Evolutionary conservation across 805 yeast genomes (phyloP).

Genomic region (Candida tallmaniae): DNA sequence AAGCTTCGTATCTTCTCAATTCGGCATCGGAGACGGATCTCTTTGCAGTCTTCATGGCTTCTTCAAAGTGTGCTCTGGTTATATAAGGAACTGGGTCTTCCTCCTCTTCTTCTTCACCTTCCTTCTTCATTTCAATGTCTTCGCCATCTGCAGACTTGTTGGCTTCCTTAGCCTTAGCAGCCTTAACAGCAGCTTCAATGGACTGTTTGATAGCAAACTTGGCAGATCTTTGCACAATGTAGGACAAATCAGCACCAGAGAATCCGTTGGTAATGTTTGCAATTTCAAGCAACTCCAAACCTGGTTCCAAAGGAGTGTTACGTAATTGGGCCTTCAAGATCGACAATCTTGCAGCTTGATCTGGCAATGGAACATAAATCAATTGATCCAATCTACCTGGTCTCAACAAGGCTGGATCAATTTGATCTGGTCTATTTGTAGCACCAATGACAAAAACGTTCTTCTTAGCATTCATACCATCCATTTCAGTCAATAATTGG

Average conservation of each 20-base stretch:
- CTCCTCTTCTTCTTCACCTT: slow-evolving; percentile 57
- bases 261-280: slow-evolving; percentile 95
- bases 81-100: slow-evolving; percentile 96
- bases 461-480: slow-evolving; percentile 99
- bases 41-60: slow-evolving; percentile 99
- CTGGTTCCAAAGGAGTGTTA: slow-evolving; percentile 98
- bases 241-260: slow-evolving; percentile 98
- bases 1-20: slow-evolving; percentile 97
- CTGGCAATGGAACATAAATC: slow-evolving; percentile 98
- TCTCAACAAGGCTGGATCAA: slow-evolving; percentile 96
- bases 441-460: slow-evolving; percentile 99
- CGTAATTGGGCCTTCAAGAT: slow-evolving; percentile 94
- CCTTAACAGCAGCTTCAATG: slow-evolving; percentile 66
- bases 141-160: slow-evolving; percentile 14
- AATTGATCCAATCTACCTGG: slow-evolving; percentile 99
- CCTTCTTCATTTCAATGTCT: slow-evolving; percentile 48
- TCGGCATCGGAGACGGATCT: slow-evolving; percentile 97
- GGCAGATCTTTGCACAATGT: slow-evolving; percentile 97
- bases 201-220: slow-evolving; percentile 98
- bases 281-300: slow-evolving; percentile 79
- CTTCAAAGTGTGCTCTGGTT: slow-evolving; percentile 91
- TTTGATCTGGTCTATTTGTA: slow-evolving; percentile 98
- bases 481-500: slow-evolving; percentile 96
- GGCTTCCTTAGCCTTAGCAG: slow-evolving; percentile 30
- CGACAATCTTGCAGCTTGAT: slow-evolving; percentile 88